phyloP scores from a whole-genome alignment of 2,329 filamentous ascomycete species.

The Dothistroma septosporum region DNA sequence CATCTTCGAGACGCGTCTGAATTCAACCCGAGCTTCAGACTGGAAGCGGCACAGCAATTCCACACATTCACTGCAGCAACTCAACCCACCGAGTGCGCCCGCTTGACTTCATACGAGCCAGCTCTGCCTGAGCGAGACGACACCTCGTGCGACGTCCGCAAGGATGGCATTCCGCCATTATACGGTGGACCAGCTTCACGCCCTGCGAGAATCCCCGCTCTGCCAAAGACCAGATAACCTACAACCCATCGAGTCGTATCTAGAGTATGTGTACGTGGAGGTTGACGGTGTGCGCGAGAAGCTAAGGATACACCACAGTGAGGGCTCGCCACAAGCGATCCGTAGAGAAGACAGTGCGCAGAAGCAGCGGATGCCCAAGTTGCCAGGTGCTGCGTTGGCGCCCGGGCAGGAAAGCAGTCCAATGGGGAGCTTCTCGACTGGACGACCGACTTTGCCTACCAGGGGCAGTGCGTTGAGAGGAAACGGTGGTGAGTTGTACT shows the following conservation, averaged over 20 bases:
- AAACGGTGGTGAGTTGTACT: slow-evolving; percentile 26
- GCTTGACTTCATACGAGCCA: not conserved
- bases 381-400: slow-evolving; percentile 6
- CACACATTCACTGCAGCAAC: not conserved
- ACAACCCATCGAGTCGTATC: slow-evolving; percentile 88
- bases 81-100: slow-evolving; percentile 3
- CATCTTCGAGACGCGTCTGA: not conserved
- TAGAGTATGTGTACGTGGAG: slow-evolving; percentile 63
- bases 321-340: slow-evolving; percentile 20
- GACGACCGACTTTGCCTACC: slow-evolving; percentile 29
- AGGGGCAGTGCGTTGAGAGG: slow-evolving; percentile 19
- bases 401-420: slow-evolving; percentile 22
- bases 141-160: slow-evolving; percentile 3
- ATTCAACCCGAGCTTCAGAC: not conserved
- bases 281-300: slow-evolving; percentile 34
- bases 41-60: not conserved
- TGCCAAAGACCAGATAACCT: slow-evolving; percentile 74
- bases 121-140: slow-evolving; percentile 6
- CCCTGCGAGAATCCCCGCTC: slow-evolving; percentile 75
- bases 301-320: slow-evolving; percentile 39
- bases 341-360: slow-evolving; percentile 8
- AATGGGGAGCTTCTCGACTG: slow-evolving; percentile 37
- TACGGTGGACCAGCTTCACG: slow-evolving; percentile 68
- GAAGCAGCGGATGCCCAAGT: slow-evolving; percentile 20
- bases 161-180: slow-evolving; percentile 55